These are phyloP conservation scores for Teunomyces stri DNA, from an alignment of 805 yeast species.

Conservation along the genomic window DNA sequence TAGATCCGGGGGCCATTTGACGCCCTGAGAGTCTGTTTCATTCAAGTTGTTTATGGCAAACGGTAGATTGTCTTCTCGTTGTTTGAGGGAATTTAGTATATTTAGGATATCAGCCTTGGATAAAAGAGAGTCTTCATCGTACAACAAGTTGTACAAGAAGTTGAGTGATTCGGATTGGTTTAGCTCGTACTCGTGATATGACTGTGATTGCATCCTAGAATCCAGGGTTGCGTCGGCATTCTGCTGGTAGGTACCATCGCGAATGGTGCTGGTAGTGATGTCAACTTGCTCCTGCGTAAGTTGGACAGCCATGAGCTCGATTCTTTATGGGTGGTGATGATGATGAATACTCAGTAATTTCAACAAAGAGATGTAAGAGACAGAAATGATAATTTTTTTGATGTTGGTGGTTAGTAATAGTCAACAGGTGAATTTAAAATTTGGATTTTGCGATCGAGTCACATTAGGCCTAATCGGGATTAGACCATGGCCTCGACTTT, in stretches of 20 bases:
- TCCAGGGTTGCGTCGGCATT: background rate
- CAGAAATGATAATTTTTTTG: background rate
- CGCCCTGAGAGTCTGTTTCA: constrained; percentile 34
- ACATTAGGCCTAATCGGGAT: constrained; percentile 1
- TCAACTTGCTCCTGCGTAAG: constrained; percentile 10
- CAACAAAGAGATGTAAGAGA: too few relatives aligned
- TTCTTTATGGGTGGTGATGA: background rate
- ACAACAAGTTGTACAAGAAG: constrained; percentile 37
- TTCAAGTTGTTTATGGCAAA: constrained; percentile 15
- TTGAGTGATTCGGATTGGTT: constrained; percentile 41
- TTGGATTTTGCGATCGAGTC: constrained; percentile 3
- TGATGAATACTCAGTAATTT: too few relatives aligned
- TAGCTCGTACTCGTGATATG: constrained; percentile 22
- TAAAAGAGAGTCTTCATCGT: constrained; percentile 33
- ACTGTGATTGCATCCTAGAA: background rate
- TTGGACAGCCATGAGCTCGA: constrained; percentile 9
- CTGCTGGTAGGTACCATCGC: constrained; percentile 3
- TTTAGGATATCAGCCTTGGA: constrained; percentile 35
- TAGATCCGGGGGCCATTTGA: constrained; percentile 34
- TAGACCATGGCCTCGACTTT: background rate
- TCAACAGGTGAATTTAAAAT: background rate
- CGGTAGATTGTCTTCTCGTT: constrained; percentile 34
- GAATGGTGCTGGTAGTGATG: constrained; percentile 7
- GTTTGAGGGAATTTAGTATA: constrained; percentile 34
- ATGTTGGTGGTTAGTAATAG: background rate